These are phyloP conservation scores for Aotearoamyces nothofagi DNA, from an alignment of 2,329 filamentous ascomycete species.

Conservation along the genomic window DNA sequence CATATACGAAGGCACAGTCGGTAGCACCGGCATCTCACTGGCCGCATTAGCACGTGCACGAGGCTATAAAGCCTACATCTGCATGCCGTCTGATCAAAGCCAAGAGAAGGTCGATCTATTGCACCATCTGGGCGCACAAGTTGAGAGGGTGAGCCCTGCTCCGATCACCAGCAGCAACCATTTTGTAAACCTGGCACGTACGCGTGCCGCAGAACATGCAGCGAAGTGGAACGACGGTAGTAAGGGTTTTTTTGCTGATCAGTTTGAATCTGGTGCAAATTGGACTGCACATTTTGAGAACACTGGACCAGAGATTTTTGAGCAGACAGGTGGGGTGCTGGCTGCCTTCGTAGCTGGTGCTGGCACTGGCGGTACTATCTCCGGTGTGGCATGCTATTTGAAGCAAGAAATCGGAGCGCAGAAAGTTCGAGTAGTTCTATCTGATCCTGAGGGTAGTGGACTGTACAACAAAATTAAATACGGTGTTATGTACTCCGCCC, in stretches of 20 bases:
- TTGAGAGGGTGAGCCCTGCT: constrained; percentile 79
- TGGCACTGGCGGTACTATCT: constrained; percentile 86
- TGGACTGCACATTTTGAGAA: constrained; percentile 68
- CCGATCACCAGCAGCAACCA: constrained; percentile 89
- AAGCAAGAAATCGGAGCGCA: constrained; percentile 40
- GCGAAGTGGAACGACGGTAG: constrained; percentile 39
- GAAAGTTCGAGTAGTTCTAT: constrained; percentile 56
- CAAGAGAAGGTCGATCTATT: constrained; percentile 82
- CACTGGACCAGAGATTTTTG: constrained; percentile 81
- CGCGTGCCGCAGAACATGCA: constrained; percentile 62
- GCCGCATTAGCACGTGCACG: constrained; percentile 76
- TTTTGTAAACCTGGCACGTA: constrained; percentile 83
- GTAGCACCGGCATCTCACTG: constrained; percentile 89
- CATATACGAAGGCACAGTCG: constrained; percentile 94
- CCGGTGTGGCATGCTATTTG: constrained; percentile 69
- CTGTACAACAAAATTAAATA: constrained; percentile 84
- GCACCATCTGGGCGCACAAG: constrained; percentile 76
- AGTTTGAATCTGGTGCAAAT: constrained; percentile 88
- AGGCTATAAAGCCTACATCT: constrained; percentile 89
- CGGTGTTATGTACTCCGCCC: constrained; percentile 88
- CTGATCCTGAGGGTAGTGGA: constrained; percentile 88
- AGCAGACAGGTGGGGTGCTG: constrained; percentile 57
- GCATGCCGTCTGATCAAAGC: constrained; percentile 89
- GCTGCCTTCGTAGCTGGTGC: constrained; percentile 89
- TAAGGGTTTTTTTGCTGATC: constrained; percentile 83